Conservation (phyloP, 495 filamentous ascomycete species). For the Penicillium argentinense region DNA sequence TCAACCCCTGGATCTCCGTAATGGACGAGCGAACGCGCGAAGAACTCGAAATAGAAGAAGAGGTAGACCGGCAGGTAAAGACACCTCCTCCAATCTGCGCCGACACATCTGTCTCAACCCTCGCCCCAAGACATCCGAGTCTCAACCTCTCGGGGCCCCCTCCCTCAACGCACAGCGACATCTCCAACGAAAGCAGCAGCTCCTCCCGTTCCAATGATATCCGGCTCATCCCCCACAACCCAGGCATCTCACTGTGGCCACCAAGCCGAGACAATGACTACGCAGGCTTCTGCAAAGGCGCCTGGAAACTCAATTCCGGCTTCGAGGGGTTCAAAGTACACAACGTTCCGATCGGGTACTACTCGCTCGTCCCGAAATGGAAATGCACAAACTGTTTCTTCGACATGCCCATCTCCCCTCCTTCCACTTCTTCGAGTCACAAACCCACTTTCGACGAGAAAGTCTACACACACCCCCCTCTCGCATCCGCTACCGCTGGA, state of each 20-base stretch:
- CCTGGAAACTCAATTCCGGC: conserved; percentile 45
- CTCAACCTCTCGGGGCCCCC: too few species aligned
- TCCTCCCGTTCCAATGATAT: neutral
- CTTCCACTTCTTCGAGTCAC: too few species aligned
- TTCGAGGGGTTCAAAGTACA: conserved; percentile 34
- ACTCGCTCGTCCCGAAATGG: conserved; percentile 33
- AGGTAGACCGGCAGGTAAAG: neutral
- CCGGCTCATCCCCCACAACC: neutral
- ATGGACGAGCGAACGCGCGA: neutral
- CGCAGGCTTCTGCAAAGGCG: conserved; percentile 54
- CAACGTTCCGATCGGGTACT: conserved; percentile 35
- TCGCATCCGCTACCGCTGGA: conserved; percentile 47
- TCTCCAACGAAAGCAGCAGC: neutral
- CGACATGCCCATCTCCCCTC: conserved; percentile 25
- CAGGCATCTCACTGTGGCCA: conserved; percentile 14
- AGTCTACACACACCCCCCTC: conserved; percentile 24
- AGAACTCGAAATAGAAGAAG: neutral
- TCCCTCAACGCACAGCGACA: neutral
- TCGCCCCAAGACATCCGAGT: too few species aligned
- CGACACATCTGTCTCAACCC: too few species aligned
- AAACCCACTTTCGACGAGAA: conserved; percentile 34
- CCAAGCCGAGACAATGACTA: conserved; percentile 44
- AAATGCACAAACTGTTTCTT: conserved; percentile 47
- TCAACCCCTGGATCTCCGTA: neutral
- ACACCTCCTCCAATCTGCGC: neutral